phyloP scores from a whole-genome alignment of 352 stramenopile species.

The Globisporangium alternatum region DNA sequence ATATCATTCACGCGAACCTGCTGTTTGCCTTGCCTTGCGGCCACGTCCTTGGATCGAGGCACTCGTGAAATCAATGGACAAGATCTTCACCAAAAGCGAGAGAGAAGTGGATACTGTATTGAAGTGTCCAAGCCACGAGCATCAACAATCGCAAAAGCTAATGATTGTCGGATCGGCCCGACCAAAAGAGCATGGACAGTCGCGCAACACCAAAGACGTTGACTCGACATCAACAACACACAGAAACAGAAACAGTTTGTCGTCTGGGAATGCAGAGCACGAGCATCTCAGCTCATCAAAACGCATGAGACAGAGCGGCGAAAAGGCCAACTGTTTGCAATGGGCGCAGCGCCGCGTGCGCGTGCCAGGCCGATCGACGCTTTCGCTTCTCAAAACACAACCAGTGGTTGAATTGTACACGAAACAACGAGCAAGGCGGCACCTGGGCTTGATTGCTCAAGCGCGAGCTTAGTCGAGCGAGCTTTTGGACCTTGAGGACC shows the following conservation, averaged over 20 bases:
- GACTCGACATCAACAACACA: slow-evolving; percentile 2
- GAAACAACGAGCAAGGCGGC: background rate
- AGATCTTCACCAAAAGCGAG: background rate
- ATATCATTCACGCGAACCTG: background rate
- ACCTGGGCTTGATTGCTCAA: slow-evolving; percentile 1
- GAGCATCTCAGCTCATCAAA: slow-evolving; percentile 7
- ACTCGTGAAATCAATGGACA: background rate
- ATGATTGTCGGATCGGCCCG: background rate
- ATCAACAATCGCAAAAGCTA: background rate
- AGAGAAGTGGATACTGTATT: background rate
- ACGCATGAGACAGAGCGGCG: slow-evolving; percentile 13
- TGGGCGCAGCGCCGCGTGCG: background rate
- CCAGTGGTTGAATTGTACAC: background rate
- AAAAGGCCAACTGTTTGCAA: background rate
- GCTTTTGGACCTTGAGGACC: too few relatives aligned
- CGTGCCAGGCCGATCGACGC: background rate
- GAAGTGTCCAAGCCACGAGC: background rate
- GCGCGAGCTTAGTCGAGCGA: background rate
- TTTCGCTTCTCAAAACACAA: background rate
- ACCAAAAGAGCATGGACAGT: background rate
- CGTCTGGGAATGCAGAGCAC: background rate
- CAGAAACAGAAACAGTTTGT: background rate
- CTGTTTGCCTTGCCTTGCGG: background rate
- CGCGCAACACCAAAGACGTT: background rate
- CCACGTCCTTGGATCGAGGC: too few relatives aligned